Conservation (phyloP, 2,329 filamentous ascomycete genomes). For the Huntiella abstrusa region DNA sequence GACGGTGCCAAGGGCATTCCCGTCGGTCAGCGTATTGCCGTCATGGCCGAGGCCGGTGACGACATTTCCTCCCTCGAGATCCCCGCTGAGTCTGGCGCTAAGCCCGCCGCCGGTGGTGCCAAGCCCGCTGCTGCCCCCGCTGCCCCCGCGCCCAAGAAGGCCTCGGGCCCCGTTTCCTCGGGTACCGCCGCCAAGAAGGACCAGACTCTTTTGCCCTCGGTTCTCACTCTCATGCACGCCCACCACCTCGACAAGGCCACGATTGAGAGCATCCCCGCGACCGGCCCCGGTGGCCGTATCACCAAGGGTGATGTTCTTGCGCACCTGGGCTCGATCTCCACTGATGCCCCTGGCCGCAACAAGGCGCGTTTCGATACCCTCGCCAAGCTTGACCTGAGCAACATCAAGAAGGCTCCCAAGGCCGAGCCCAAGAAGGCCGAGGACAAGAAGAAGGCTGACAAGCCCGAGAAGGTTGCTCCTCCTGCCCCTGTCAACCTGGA, state of each 20-base stretch:
- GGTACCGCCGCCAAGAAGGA: slow-evolving; percentile 20
- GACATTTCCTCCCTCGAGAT: slow-evolving; percentile 58
- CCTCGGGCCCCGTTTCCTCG: slow-evolving; percentile 19
- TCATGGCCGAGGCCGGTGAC: slow-evolving; percentile 65
- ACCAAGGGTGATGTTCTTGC: slow-evolving; percentile 92
- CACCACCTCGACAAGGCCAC: slow-evolving; percentile 60
- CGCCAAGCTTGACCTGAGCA: slow-evolving; percentile 75
- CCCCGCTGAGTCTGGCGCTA: slow-evolving; percentile 36
- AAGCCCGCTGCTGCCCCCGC: slow-evolving; percentile 9
- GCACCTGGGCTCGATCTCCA: slow-evolving; percentile 61
- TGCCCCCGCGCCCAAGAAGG: slow-evolving; percentile 14
- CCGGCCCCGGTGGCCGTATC: slow-evolving; percentile 70
- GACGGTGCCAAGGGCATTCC: slow-evolving; percentile 60
- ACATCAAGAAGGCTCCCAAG: slow-evolving; percentile 62
- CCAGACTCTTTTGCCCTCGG: slow-evolving; percentile 57
- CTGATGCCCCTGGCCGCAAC: slow-evolving; percentile 50
- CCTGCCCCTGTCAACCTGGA: slow-evolving; percentile 29
- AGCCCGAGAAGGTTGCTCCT: slow-evolving; percentile 21
- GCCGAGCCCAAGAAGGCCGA: slow-evolving; percentile 21
- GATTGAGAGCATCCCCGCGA: slow-evolving; percentile 64
- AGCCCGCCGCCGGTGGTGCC: slow-evolving; percentile 11
- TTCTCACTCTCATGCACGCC: slow-evolving; percentile 61
- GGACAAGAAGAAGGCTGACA: slow-evolving; percentile 21
- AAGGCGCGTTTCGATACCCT: slow-evolving; percentile 57
- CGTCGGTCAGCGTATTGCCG: slow-evolving; percentile 65